Conservation (phyloP, 192 early-diverging fungal genomes). For the Spizellomyces punctatus region DNA sequence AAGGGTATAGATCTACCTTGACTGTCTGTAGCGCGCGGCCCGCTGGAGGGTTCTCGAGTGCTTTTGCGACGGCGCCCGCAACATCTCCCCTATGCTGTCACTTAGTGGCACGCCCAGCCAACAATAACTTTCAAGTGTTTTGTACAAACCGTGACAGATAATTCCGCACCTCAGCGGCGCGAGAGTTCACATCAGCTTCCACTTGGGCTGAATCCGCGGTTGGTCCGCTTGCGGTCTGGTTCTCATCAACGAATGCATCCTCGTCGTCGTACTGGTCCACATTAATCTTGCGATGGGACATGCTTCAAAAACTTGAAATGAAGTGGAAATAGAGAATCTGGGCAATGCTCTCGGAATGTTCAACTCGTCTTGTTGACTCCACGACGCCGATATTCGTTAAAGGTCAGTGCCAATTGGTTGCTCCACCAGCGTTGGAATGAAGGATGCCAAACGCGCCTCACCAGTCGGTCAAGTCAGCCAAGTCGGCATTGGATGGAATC, state of each 20-base stretch:
- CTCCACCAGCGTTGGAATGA: no score
- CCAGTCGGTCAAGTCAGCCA: no score
- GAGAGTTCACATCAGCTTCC: conserved; percentile 55
- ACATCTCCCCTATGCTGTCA: conserved; percentile 29
- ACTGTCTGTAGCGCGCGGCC: conserved; percentile 33
- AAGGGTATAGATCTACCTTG: conserved; percentile 24
- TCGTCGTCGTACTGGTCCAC: conserved; percentile 68
- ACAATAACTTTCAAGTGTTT: no score
- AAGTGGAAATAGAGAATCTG: not conserved
- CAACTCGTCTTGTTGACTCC: no score
- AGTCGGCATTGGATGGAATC: no score
- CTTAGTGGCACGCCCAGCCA: not conserved
- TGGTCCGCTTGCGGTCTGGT: conserved; percentile 34
- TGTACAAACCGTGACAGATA: conserved; percentile 63
- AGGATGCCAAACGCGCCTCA: no score
- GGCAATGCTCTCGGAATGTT: no score
- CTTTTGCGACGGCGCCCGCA: conserved; percentile 33
- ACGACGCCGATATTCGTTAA: no score
- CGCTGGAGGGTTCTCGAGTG: conserved; percentile 43
- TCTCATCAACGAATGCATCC: conserved; percentile 52
- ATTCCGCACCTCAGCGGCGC: conserved; percentile 64
- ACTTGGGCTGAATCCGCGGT: conserved; percentile 42
- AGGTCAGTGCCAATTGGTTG: no score
- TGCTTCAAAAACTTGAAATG: conserved; percentile 22
- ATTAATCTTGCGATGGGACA: conserved; percentile 73